Percentiles rank a stretch among this genome's conserved stretches.
These are phyloP conservation scores for Tetrahymena borealis DNA, from an alignment of 73 alveolate species.

Conservation along the genomic window DNA sequence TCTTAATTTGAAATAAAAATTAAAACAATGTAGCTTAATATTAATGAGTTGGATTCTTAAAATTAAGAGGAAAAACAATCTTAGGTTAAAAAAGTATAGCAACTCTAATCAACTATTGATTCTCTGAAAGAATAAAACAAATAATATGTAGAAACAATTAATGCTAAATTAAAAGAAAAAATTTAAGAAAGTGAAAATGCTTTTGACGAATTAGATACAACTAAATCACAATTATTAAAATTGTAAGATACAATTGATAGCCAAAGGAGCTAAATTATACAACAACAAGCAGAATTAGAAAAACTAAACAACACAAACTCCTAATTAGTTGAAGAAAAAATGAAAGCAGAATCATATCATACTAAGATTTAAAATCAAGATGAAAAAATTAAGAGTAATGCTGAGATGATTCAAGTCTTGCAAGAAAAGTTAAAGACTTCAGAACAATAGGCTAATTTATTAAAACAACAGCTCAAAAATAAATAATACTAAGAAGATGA, in stretches of 20 bases:
- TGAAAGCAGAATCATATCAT: neutral
- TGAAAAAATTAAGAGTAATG: neutral
- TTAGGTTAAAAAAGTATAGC: neutral
- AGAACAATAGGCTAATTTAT: neutral
- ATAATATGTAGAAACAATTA: neutral
- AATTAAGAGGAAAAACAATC: neutral
- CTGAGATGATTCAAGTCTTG: neutral
- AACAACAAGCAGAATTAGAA: neutral
- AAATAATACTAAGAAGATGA: neutral
- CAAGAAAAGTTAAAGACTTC: neutral
- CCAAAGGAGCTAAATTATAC: neutral
- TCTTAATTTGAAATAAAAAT: neutral
- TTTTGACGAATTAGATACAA: neutral
- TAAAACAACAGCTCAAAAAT: neutral
- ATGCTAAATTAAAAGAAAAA: neutral
- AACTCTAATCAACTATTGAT: neutral
- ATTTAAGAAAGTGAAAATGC: neutral
- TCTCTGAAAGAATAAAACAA: neutral
- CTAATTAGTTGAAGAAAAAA: neutral
- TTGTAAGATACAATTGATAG: neutral
- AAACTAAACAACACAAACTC: neutral
- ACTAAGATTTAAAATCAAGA: neutral
- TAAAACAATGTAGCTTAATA: neutral
- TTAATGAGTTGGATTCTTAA: neutral
- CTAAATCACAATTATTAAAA: neutral